A percentile compares a stretch with the other conserved stretches of the same genome.
Conservation (phyloP, 108 stramenopile species). For the Skeletonema marinoi region DNA sequence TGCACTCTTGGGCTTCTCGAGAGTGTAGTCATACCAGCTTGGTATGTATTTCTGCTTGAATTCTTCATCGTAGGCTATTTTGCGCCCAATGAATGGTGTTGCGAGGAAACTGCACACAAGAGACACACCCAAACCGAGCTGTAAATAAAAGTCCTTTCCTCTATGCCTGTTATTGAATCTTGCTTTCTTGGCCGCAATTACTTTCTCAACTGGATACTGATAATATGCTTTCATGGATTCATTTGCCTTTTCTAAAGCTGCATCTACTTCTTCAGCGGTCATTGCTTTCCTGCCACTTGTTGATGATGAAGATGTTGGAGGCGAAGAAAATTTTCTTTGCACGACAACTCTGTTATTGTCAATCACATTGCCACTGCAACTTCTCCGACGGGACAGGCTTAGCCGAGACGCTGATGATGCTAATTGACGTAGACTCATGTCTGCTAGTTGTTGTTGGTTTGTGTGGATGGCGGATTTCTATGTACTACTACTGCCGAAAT, state of each 20-base stretch:
- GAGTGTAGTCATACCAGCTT: constrained; percentile 79
- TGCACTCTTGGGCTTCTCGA: constrained; percentile 67
- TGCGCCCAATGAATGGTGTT: constrained; percentile 75
- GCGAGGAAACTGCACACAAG: constrained; percentile 62
- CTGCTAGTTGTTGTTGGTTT: not conserved
- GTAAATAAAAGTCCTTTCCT: constrained; percentile 50
- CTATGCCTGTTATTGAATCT: constrained; percentile 31
- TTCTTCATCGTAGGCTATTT: constrained; percentile 82
- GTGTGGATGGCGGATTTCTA: too few relatives aligned
- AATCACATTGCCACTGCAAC: not conserved
- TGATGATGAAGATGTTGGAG: constrained; percentile 5
- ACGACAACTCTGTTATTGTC: not conserved
- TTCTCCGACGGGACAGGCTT: not conserved
- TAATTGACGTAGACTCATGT: not conserved
- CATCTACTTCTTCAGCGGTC: constrained; percentile 51
- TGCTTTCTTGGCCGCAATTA: constrained; percentile 54
- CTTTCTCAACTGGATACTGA: constrained; percentile 60
- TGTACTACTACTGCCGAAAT: too few relatives aligned
- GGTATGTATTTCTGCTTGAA: constrained; percentile 79
- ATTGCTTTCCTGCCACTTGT: constrained; percentile 7
- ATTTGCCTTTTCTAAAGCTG: constrained; percentile 63
- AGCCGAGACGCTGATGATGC: not conserved
- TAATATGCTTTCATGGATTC: constrained; percentile 69
- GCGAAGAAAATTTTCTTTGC: not conserved
- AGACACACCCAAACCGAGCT: constrained; percentile 56